Base-by-base conservation (phyloP, 225 moss, liverwort and hornwort species). In the Pseudisothecium myosuroides region DNA sequence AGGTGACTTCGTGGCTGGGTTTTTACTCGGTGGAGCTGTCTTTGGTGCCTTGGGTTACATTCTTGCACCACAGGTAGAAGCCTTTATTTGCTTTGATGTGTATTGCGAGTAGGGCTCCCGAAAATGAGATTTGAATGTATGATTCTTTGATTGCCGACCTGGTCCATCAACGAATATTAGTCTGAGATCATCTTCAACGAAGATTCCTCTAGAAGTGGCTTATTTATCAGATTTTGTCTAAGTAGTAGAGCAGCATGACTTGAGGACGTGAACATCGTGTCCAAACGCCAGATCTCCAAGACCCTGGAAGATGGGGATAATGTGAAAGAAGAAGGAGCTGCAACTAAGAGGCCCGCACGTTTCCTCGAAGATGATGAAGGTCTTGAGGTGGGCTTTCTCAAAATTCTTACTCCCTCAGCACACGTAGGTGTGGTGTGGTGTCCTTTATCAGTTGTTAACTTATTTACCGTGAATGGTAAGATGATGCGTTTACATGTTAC, bases 11-110 rank as follows among this genome's bases (percentile, higher is more conserved):
- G 90, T 97, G 52, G 97, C 98, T 84, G 97, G 98, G 37, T 99
- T 97, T 88, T 82, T 99, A 88, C 95, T 99, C 34, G 98, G 98
- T 34, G 98, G 98, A 85, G 96, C 94, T 72, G 89, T 99, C 68
- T 99, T 99, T 89, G 98, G 98, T 82, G 95, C 97, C 59, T 92
- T 99, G 85, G 98, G 98, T 86, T 99, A 99, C 91, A 88, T 99
- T 76, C 92, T 97, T 85, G 98, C 98, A 84, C 98, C 98, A 89
- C 93, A 95, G 96, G 91, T 95, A 80, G 82, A 83, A 90, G 47
- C 24, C 26, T 55, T 39, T 55, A 59, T 60, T 80, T 83, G 34
- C 66, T 67, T 83, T 61, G 31, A 68, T 86, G 66, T 67, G 77
- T 72, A 32, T 80, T 73, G 83, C 55, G 56, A 69, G 26, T 49